These are phyloP conservation scores for Acanthamoeba lenticulata DNA, from an alignment of 208 protist genomes.

Conservation along the genomic window DNA sequence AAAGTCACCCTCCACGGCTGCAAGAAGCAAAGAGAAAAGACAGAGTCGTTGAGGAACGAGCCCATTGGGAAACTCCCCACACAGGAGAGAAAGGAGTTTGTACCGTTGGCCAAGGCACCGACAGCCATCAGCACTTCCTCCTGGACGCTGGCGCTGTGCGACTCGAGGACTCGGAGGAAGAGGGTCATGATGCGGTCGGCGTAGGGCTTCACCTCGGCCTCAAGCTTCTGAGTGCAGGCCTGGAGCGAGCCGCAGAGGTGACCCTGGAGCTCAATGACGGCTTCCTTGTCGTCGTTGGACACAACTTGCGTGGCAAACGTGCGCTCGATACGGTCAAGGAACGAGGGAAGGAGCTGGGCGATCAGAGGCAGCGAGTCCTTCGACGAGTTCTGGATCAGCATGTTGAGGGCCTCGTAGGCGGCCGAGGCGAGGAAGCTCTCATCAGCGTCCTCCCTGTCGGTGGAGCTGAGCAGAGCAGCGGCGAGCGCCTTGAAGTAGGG, in stretches of 20 bases:
- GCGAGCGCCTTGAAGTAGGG: constrained; percentile 86
- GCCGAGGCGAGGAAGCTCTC: constrained; percentile 79
- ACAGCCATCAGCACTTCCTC: constrained; percentile 95
- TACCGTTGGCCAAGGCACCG: constrained; percentile 90
- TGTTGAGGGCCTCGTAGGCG: constrained; percentile 95
- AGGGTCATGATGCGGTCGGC: constrained; percentile 77
- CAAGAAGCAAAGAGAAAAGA: constrained; percentile 40
- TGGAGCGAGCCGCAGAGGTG: constrained; percentile 45
- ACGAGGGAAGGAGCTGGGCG: constrained; percentile 85
- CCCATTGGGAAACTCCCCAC: not conserved
- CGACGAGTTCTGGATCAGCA: constrained; percentile 90
- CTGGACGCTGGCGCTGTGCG: constrained; percentile 84
- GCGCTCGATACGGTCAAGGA: constrained; percentile 86
- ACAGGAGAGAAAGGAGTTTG: not conserved
- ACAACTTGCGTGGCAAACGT: constrained; percentile 81
- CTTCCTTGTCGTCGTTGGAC: constrained; percentile 73
- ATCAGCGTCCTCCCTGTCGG: constrained; percentile 79
- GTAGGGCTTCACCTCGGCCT: not conserved
- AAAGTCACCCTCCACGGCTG: constrained; percentile 88
- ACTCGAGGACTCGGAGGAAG: constrained; percentile 76
- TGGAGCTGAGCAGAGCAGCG: constrained; percentile 56
- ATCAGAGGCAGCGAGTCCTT: constrained; percentile 87
- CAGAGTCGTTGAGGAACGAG: not conserved
- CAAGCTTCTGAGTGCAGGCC: constrained; percentile 59
- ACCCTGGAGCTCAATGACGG: constrained; percentile 41